Percentiles rank a stretch among this genome's conserved stretches.
phyloP scores from a whole-genome alignment of 805 yeast species.

The Nakazawaea holstii region DNA sequence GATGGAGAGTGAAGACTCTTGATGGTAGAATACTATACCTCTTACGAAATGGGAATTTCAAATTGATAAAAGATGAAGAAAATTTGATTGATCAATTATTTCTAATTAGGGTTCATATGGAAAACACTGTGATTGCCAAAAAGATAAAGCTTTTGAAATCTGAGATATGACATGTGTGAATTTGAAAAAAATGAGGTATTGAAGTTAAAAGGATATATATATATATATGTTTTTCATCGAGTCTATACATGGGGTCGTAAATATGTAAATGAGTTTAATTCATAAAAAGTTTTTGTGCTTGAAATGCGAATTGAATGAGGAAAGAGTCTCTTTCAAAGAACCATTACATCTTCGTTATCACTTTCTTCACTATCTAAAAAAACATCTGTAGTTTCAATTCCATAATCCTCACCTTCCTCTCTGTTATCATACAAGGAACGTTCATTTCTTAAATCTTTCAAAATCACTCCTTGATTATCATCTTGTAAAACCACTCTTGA shows the following conservation, averaged over 20 bases:
- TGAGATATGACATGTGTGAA: not conserved
- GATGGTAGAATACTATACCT: slow-evolving; percentile 4
- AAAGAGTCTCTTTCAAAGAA: not conserved
- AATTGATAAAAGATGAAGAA: slow-evolving; percentile 24
- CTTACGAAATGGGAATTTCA: slow-evolving; percentile 13
- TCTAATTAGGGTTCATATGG: slow-evolving; percentile 21
- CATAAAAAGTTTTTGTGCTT: too few species aligned
- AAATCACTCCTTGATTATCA: slow-evolving; percentile 18
- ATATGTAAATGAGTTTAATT: too few species aligned
- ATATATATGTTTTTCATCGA: too few species aligned
- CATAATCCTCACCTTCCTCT: slow-evolving; percentile 6
- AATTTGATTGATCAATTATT: slow-evolving; percentile 21
- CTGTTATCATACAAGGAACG: not conserved
- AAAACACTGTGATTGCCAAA: slow-evolving; percentile 17
- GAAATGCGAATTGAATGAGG: too few species aligned
- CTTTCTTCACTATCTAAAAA: slow-evolving; percentile 9
- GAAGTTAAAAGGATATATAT: too few species aligned
- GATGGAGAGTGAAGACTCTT: slow-evolving; percentile 3
- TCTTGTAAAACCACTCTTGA: slow-evolving; percentile 33
- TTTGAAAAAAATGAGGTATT: not conserved
- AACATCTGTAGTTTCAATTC: slow-evolving; percentile 10
- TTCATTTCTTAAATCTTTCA: slow-evolving; percentile 8
- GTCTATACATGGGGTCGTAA: too few species aligned
- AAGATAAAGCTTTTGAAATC: slow-evolving; percentile 5
- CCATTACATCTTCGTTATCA: slow-evolving; percentile 1